Evolutionary conservation across 2,329 filamentous ascomycete genomes (phyloP), one percentile per base, ranked within the genome.

Genomic region (Lachnellula arida): DNA sequence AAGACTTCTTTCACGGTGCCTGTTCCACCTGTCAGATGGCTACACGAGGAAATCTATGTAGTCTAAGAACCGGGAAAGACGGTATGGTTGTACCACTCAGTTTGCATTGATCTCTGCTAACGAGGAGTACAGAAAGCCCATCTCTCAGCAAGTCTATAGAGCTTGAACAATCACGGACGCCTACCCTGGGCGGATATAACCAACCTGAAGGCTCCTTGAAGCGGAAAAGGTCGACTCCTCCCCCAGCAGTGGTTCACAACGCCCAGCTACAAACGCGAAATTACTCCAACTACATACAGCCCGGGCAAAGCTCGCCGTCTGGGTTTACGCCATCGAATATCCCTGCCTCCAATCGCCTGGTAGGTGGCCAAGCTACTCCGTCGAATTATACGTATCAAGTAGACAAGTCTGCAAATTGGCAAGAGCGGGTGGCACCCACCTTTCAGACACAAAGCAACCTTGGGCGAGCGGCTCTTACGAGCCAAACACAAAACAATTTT

Each of bases 1-100:
- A 59, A 12, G 56, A 52, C n/a, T 66, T 55, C 54, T 65, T 64
- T 32, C 35, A 55, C 46, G 63, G 63, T 6, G 60, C 64, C 17
- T 66, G 64, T 39, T 58, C 61, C n/a, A 65, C 63, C 14, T 66
- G 64, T 52, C 60, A 65, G 17, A 59, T 64, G 59, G 56, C 44
- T 19, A 59, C 60, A 8, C 61, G 61, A 28, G 63, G 63, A 3
- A 63, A 62, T 49, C 22, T 56, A 6, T 65, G 64, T 35, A 60
- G 51, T 54, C 43, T 65, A 14, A 59, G 63, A 34, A 54, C 40
- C 11, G 57, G 53, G 28, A 28, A 43, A 23, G 55, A 53, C 39
- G 56, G 61, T 58, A 32, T 39, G 51, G 47, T 17, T 25, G 11
- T 12, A 17, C 8, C 19, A 47, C 48, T 48, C 14, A 34, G 1